A percentile compares a stretch with the other conserved stretches of the same genome.
These are phyloP conservation scores for Aspergillus quadrilineatus DNA, from an alignment of 2,329 filamentous ascomycete species.

Conservation along the genomic window DNA sequence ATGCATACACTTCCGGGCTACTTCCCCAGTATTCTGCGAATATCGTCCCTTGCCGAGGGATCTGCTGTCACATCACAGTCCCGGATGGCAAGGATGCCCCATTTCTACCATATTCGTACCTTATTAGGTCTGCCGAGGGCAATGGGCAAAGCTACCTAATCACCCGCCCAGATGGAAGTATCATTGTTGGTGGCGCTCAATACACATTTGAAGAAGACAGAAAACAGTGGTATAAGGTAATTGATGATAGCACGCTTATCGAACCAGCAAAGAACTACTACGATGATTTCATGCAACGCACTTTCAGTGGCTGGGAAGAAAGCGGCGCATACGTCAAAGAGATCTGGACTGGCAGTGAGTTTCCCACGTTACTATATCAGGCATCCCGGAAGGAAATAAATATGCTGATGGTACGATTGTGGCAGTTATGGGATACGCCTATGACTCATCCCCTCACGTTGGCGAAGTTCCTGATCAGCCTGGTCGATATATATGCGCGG, in stretches of 20 bases:
- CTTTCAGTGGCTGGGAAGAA: slow-evolving; percentile 39
- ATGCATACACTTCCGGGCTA: slow-evolving; percentile 77
- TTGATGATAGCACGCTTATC: slow-evolving; percentile 53
- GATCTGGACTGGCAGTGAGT: slow-evolving; percentile 39
- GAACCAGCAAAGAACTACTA: slow-evolving; percentile 44
- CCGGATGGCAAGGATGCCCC: slow-evolving; percentile 29
- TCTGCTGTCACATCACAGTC: slow-evolving; percentile 37
- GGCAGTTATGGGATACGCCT: slow-evolving; percentile 54
- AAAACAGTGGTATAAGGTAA: slow-evolving; percentile 47
- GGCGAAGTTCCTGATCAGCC: slow-evolving; percentile 48
- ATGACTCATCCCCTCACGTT: slow-evolving; percentile 55
- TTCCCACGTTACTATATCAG: not conserved
- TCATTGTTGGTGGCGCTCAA: slow-evolving; percentile 65
- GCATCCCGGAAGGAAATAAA: not conserved
- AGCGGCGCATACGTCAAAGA: slow-evolving; percentile 33
- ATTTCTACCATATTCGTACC: slow-evolving; percentile 54
- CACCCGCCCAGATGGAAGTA: slow-evolving; percentile 52
- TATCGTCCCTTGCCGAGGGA: slow-evolving; percentile 74
- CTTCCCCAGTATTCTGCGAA: slow-evolving; percentile 68
- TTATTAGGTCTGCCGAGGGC: slow-evolving; percentile 56
- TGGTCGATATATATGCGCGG: slow-evolving; percentile 58
- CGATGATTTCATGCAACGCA: slow-evolving; percentile 39
- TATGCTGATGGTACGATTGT: not conserved
- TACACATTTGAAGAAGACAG: slow-evolving; percentile 37
- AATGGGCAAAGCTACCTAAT: slow-evolving; percentile 61